Percentiles rank a stretch among this genome's conserved stretches.
Evolutionary conservation across 1,284 basidiomycete species (phyloP).

Genomic region (Mrakiaceae sp.): DNA sequence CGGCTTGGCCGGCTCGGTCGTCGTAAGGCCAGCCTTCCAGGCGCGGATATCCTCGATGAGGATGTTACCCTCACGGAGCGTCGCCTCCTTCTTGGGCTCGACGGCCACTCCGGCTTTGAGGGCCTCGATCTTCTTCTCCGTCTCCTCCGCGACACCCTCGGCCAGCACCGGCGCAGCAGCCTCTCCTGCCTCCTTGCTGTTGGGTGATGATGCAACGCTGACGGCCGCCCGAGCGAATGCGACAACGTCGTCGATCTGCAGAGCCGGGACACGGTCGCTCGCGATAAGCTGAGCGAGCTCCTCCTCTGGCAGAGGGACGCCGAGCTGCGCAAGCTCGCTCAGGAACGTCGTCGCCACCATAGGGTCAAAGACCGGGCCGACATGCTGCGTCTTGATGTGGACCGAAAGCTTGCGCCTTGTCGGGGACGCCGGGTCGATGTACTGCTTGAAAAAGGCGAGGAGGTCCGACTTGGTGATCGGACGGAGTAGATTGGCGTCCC

Average conservation of each 20-base stretch:
- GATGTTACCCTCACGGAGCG: conserved; percentile 43
- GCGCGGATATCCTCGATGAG: conserved; percentile 55
- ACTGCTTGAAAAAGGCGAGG: conserved; percentile 56
- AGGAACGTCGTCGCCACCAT: conserved; percentile 45
- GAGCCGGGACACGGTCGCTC: conserved; percentile 40
- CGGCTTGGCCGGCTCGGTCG: conserved; percentile 37
- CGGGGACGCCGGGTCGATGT: conserved; percentile 58
- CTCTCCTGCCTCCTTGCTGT: conserved; percentile 17
- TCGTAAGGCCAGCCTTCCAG: conserved; percentile 55
- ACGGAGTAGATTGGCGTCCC: conserved; percentile 54
- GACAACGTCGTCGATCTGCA: conserved; percentile 35
- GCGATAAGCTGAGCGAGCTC: conserved; percentile 41
- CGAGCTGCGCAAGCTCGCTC: conserved; percentile 13
- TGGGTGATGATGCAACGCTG: conserved; percentile 33
- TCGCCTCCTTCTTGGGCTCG: conserved; percentile 38
- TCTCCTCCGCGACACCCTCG: conserved; percentile 26
- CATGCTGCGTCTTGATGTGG: conserved; percentile 56
- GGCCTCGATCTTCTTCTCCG: conserved; percentile 45
- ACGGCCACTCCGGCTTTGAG: conserved; percentile 38
- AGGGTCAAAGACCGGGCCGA: conserved; percentile 45
- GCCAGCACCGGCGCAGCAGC: background rate
- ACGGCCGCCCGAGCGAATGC: conserved; percentile 49
- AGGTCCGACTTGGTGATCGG: conserved; percentile 66
- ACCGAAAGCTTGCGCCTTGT: conserved; percentile 67
- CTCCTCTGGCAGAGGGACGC: conserved; percentile 45